A percentile compares a stretch with the other conserved stretches of the same genome.
Evolutionary conservation across 1,284 basidiomycete species (phyloP).

Genomic region (Rhodotorula sp.): DNA sequence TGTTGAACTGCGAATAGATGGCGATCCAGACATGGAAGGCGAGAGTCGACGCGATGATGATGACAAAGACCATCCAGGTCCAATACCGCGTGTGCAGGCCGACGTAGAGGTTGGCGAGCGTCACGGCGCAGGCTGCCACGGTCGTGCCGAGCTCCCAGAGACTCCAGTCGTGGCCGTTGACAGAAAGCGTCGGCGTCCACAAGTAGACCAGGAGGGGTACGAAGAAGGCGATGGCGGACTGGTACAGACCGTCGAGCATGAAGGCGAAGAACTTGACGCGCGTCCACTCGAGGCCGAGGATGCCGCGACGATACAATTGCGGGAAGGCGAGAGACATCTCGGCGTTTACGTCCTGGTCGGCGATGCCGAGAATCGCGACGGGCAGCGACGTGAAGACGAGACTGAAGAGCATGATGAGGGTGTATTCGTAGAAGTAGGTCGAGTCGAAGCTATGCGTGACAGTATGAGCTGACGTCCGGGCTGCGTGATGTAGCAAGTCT

Average conservation of each 20-base stretch:
- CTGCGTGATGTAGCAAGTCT: no score
- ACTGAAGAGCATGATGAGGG: slow-evolving; percentile 87
- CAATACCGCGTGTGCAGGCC: slow-evolving; percentile 87
- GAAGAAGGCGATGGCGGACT: slow-evolving; percentile 86
- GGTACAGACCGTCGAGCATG: slow-evolving; percentile 91
- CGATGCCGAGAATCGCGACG: slow-evolving; percentile 76
- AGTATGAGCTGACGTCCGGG: background rate
- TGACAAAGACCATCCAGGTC: slow-evolving; percentile 81
- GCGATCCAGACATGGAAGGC: slow-evolving; percentile 76
- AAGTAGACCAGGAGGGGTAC: slow-evolving; percentile 80
- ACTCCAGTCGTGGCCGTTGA: slow-evolving; percentile 42
- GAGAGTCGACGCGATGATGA: slow-evolving; percentile 74
- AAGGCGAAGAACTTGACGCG: slow-evolving; percentile 89
- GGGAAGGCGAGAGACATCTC: slow-evolving; percentile 87
- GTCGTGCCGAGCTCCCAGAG: slow-evolving; percentile 91
- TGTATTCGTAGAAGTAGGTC: slow-evolving; percentile 94
- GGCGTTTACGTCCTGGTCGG: slow-evolving; percentile 94
- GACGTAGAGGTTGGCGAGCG: slow-evolving; percentile 75
- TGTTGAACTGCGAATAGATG: slow-evolving; percentile 74
- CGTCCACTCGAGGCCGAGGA: slow-evolving; percentile 89
- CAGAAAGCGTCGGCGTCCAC: slow-evolving; percentile 42
- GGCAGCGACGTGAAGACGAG: slow-evolving; percentile 91
- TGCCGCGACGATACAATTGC: slow-evolving; percentile 89
- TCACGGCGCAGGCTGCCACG: slow-evolving; percentile 79
- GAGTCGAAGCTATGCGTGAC: slow-evolving; percentile 72